Evolutionary conservation across 2,329 filamentous ascomycete genomes (phyloP), one percentile per base, ranked within the genome.

Genomic region (Uncinocarpus reesii): DNA sequence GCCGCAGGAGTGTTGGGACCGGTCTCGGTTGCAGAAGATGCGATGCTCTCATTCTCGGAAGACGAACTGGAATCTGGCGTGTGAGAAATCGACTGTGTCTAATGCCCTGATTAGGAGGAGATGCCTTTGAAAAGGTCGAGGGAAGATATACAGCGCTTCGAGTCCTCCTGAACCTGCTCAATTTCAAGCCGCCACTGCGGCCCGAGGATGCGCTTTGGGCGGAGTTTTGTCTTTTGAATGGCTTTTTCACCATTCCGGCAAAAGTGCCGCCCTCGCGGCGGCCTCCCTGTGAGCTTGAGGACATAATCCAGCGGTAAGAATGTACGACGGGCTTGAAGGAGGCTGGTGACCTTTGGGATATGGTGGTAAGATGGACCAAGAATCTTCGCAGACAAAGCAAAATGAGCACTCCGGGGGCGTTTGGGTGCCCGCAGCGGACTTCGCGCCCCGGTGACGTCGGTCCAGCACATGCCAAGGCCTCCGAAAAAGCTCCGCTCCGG

Each of bases 1-100:
- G 48, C 47, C 26, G 35, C 50, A 3, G 52, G 50, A 10, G 42
- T 46, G 13, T 29, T 29, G 15, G 24, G 43, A 2, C 43, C 43
- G 3, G 43, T 13, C 10, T 46, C 43, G 10, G 15, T 29, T 2
- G 7, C 6, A 4, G 34, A n/a, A 8, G 21, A 21, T 23, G 3
- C 24, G 1, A 21, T n/a, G 34, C 16, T 29, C 21, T 46, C 43
- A 21, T 1, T 29, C 1, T 32, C 26, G 16, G 40, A 13, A 4
- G 20, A 37, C 7, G 35, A 21, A 15, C 5, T 21, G 13, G 23
- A 7, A 15, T 13, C 16, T 4, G 15, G 15, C 2, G 13, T 7
- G 5, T 20, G 34, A 2, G 43, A 1, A 6, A 18, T 18, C 10
- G 34, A 15, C 4, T 24, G 24, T 20, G 43, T 8, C 42, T 37